Evolutionary conservation across 768 basidiomycete species (phyloP).

Genomic region (Suillus placidus): DNA sequence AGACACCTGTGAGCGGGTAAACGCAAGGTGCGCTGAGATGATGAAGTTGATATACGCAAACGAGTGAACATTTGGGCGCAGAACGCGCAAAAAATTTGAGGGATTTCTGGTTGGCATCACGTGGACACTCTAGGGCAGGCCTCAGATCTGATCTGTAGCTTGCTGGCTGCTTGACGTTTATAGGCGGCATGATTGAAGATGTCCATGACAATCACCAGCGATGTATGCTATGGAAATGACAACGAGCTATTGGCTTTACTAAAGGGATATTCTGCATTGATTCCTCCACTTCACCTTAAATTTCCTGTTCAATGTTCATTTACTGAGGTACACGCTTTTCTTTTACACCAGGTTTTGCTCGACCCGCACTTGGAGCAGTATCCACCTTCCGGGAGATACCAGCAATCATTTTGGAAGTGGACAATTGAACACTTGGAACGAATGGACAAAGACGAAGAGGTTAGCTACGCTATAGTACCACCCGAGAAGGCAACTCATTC

Average conservation of each 20-base stretch:
- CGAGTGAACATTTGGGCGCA: constrained; percentile 24
- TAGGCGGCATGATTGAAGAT: neutral
- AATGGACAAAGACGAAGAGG: constrained; percentile 45
- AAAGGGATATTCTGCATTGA: constrained; percentile 55
- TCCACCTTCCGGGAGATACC: constrained; percentile 66
- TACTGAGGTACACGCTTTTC: constrained; percentile 51
- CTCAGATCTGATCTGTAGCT: neutral
- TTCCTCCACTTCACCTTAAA: constrained; percentile 42
- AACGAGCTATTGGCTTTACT: constrained; percentile 45
- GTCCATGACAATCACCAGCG: neutral
- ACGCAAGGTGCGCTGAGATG: constrained; percentile 8
- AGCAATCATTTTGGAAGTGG: constrained; percentile 76
- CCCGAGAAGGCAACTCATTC: neutral
- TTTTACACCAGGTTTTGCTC: constrained; percentile 54
- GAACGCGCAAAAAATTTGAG: constrained; percentile 20
- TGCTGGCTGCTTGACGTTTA: neutral
- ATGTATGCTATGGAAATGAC: constrained; percentile 8
- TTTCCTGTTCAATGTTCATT: constrained; percentile 46
- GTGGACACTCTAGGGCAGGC: neutral
- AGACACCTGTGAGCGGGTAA: constrained; percentile 13
- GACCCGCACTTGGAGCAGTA: constrained; percentile 56
- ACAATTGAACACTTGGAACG: constrained; percentile 56
- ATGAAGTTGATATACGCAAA: constrained; percentile 20
- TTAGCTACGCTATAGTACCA: constrained; percentile 29
- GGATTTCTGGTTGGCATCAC: constrained; percentile 11